Base-by-base conservation (phyloP, 1,284 basidiomycete genomes). In the Puccinia brachypodii region DNA sequence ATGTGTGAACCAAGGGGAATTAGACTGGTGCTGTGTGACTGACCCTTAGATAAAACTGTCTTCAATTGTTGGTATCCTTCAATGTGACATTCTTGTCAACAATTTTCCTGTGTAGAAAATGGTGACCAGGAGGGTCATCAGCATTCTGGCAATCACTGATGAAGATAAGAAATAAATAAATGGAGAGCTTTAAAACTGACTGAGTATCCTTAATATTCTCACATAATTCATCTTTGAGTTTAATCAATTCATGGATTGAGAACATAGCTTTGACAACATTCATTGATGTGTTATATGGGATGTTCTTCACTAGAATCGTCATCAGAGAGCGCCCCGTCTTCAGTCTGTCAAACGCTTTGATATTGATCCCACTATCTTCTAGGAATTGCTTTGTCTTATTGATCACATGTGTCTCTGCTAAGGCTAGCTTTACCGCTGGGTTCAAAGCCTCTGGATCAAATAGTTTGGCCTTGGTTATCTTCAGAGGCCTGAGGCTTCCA, bases 361-460 rank as follows among this genome's bases (percentile, higher is more conserved):
- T 16, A 69, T 56, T 11, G 42, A 73, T 28, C 75, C 92, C 83
- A 91, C 91, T 33, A 89, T 90, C 85, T 85, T 94, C 92, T 40
- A 94, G 91, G 87, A 92, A 85, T 1, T 92, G 88, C 85, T 96
- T 97, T 0, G 96, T 98, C 87, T 98, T 96, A 83, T 94, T 91
- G 78, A 99, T 96, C 85, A 98, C 92, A 84, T 96, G 93, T 19
- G 96, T 98, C 88, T 99, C 96, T 0, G 96, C 96, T 22, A 99
- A 89, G 0, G 96, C 96, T 33, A 98, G 91, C 85, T 95, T 96
- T 80, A 98, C 95, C 0, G 96, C 96, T 0, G 86, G 84, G 74
- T 83, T 60, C 74, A 83, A 16, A 69, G 86, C 84, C 31, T 87
- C 86, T 9, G 86, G 85, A 85, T 94, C 93, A 77, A 98, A 89